Conservation (phyloP, 148 eudicot species). For the Selenicereus undatus region DNA sequence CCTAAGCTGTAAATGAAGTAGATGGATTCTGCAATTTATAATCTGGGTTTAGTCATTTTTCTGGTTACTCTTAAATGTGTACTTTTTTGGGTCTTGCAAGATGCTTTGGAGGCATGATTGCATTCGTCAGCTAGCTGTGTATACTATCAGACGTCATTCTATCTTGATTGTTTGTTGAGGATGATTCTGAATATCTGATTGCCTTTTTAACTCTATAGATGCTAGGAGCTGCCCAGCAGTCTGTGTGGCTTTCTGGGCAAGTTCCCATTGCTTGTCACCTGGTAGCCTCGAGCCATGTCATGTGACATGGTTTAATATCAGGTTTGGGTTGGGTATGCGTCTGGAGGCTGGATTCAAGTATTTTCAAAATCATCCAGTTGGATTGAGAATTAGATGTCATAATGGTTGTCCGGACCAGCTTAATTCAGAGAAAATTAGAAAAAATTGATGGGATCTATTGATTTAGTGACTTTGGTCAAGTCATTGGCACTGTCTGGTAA, state of each 20-base stretch:
- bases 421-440: not conserved
- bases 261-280: not conserved
- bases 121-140: conserved; percentile 5
- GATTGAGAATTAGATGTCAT: not conserved
- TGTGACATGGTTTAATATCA: not conserved
- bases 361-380: not conserved
- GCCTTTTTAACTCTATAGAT: conserved; percentile 5
- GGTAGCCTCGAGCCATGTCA: not conserved
- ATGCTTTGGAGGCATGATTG: not conserved
- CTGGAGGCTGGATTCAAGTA: not conserved
- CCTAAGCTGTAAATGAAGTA: not conserved
- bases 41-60: not conserved
- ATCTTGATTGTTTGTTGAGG: not conserved
- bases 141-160: not conserved
- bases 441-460: not conserved
- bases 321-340: not conserved
- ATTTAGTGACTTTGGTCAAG: not conserved
- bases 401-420: not conserved
- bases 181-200: not conserved
- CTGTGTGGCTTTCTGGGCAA: too few relatives aligned
- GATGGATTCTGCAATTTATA: conserved; percentile 1
- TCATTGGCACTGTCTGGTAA: not conserved
- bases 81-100: not conserved
- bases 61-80: not conserved
- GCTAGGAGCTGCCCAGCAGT: not conserved